A percentile compares a stretch with the other conserved stretches of the same genome.
Conservation (phyloP, 1,284 basidiomycete genomes). For the Earliella scabrosa region DNA sequence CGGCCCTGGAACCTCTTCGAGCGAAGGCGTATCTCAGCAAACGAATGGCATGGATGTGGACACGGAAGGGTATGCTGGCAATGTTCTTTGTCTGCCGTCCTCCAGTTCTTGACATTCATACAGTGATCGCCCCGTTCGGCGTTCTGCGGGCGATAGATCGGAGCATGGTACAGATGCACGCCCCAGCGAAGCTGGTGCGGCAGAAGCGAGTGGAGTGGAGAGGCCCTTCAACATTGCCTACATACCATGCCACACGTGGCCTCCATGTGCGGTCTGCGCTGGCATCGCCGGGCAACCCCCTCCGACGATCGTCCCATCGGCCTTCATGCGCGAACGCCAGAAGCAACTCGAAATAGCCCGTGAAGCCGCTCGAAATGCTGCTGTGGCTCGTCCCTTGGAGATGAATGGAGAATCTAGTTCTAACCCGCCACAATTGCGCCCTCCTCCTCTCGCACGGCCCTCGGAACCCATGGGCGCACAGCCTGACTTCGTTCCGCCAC, state of each 20-base stretch:
- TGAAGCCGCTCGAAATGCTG: background rate
- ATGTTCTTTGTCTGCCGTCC: background rate
- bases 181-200: background rate
- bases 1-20: slow-evolving; percentile 4
- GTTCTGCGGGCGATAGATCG: background rate
- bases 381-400: background rate
- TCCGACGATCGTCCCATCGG: background rate
- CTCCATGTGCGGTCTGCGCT: slow-evolving; percentile 14
- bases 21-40: background rate
- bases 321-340: slow-evolving; percentile 2
- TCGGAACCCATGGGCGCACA: background rate
- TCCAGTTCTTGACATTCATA: background rate
- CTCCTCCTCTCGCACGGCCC: background rate
- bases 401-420: background rate
- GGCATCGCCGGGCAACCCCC: slow-evolving; percentile 3
- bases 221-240: slow-evolving; percentile 1
- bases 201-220: background rate
- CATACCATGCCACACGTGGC: slow-evolving; percentile 15
- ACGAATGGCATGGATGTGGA: slow-evolving; percentile 6
- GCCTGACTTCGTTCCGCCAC: background rate
- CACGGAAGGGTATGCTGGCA: background rate
- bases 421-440: background rate
- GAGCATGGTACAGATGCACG: background rate
- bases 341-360: background rate
- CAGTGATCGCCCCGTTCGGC: background rate